phyloP scores from a whole-genome alignment of 345 rosid species.

The Euphorbia peplus region DNA sequence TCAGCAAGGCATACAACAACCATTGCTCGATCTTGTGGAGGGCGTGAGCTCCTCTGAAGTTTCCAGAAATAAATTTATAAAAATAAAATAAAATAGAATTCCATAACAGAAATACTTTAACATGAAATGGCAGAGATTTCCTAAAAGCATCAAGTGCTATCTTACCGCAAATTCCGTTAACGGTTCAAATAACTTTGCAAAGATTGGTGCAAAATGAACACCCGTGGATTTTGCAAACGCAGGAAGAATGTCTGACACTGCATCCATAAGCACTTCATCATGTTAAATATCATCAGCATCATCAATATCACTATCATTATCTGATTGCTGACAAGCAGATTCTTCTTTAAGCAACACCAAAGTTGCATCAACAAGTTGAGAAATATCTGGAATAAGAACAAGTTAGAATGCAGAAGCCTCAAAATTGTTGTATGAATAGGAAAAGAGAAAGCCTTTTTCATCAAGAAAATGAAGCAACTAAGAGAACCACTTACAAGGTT shows the following conservation, averaged over 20 bases:
- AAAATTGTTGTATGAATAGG: neutral
- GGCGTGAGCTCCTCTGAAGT: slow-evolving; percentile 73
- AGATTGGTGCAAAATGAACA: slow-evolving; percentile 79
- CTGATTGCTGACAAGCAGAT: slow-evolving; percentile 79
- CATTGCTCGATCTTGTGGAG: slow-evolving; percentile 92
- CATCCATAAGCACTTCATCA: slow-evolving; percentile 98
- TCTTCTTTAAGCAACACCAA: slow-evolving; percentile 72
- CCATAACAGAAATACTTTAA: slow-evolving; percentile 1
- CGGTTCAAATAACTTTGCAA: slow-evolving; percentile 82
- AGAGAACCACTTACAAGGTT: slow-evolving; percentile 67
- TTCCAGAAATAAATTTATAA: slow-evolving; percentile 24
- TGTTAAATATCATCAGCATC: slow-evolving; percentile 76
- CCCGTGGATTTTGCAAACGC: slow-evolving; percentile 98
- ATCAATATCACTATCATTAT: slow-evolving; percentile 75
- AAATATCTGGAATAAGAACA: slow-evolving; percentile 52
- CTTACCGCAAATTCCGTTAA: slow-evolving; percentile 93
- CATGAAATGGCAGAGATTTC: slow-evolving; percentile 6
- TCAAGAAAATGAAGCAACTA: slow-evolving; percentile 1
- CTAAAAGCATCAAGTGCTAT: slow-evolving; percentile 12
- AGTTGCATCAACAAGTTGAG: slow-evolving; percentile 75
- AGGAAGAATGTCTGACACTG: slow-evolving; percentile 96
- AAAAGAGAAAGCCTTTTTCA: neutral
- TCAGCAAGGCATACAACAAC: slow-evolving; percentile 98
- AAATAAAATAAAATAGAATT: slow-evolving; percentile 16
- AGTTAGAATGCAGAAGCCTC: slow-evolving; percentile 6